Conservation (phyloP, 164 flowering plant species). For the Malania oleifera region DNA sequence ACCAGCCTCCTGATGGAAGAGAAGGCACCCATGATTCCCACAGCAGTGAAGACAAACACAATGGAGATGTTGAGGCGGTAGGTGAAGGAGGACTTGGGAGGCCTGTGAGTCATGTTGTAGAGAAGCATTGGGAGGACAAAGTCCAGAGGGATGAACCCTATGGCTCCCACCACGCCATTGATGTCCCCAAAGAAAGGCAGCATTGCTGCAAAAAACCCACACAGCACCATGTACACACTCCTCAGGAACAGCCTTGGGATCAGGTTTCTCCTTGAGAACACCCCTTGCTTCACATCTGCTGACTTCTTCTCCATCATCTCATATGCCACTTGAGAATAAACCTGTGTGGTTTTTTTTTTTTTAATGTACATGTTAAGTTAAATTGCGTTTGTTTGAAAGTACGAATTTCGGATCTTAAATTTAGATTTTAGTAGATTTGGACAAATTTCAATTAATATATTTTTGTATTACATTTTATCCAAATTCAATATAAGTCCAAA, state of each 20-base stretch:
- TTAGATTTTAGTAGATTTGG: too few relatives aligned
- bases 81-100: conserved; percentile 41
- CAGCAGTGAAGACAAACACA: conserved; percentile 64
- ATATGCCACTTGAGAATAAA: conserved; percentile 96
- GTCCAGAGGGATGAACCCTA: conserved; percentile 95
- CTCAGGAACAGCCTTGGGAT: conserved; percentile 81
- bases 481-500: too few relatives aligned
- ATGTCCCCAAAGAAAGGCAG: conserved; percentile 97
- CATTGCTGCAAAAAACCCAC: conserved; percentile 95
- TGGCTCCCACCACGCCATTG: conserved; percentile 78
- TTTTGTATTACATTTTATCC: too few relatives aligned
- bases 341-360: conserved; percentile 43
- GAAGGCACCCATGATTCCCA: conserved; percentile 79
- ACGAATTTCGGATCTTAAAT: too few relatives aligned
- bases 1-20: conserved; percentile 71
- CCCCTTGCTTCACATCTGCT: conserved; percentile 74
- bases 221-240: conserved; percentile 59
- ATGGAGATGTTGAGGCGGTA: conserved; percentile 69
- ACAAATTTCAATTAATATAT: too few relatives aligned
- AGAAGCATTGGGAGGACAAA: conserved; percentile 92
- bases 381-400: too few relatives aligned
- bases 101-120: conserved; percentile 85
- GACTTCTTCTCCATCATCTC: conserved; percentile 91
- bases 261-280: conserved; percentile 76
- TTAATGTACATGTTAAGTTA: too few relatives aligned